Percentiles rank a stretch among this genome's conserved stretches.
phyloP scores from a whole-genome alignment of 805 yeast genomes.

The Ogataea nakhonphanomensis region DNA sequence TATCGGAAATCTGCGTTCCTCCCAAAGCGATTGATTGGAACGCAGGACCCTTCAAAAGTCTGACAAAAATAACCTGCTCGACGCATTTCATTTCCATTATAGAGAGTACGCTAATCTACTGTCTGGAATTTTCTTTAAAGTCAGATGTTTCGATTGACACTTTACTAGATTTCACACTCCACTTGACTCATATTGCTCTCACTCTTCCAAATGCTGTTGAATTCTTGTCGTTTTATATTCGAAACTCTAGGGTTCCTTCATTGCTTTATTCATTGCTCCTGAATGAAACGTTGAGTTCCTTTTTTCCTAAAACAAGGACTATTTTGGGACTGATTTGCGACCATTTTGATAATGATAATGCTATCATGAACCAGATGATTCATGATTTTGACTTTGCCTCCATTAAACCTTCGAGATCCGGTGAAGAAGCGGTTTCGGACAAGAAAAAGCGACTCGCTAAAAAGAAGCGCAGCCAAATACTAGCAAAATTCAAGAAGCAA shows the following conservation, averaged over 20 bases:
- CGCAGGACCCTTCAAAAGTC: slow-evolving; percentile 38
- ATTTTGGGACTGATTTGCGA: slow-evolving; percentile 37
- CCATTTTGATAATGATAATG: slow-evolving; percentile 19
- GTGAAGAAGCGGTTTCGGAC: slow-evolving; percentile 41
- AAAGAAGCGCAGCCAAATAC: slow-evolving; percentile 61
- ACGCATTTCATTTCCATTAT: slow-evolving; percentile 52
- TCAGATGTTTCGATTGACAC: slow-evolving; percentile 43
- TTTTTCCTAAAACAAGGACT: slow-evolving; percentile 55
- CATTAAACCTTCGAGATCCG: slow-evolving; percentile 9
- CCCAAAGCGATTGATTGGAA: slow-evolving; percentile 46
- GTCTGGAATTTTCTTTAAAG: slow-evolving; percentile 13
- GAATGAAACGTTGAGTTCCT: slow-evolving; percentile 38
- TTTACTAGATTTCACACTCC: slow-evolving; percentile 55
- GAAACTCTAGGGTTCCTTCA: slow-evolving; percentile 19
- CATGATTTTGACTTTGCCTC: slow-evolving; percentile 30
- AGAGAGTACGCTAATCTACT: slow-evolving; percentile 44
- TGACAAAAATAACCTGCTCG: slow-evolving; percentile 53
- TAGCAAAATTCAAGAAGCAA: slow-evolving; percentile 77
- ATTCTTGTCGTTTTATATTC: slow-evolving; percentile 15
- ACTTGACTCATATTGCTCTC: slow-evolving; percentile 63
- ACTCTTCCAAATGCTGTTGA: slow-evolving; percentile 35
- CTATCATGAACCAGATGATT: slow-evolving; percentile 35
- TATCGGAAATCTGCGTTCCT: slow-evolving; percentile 50
- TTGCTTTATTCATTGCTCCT: slow-evolving; percentile 40
- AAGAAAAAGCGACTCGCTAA: slow-evolving; percentile 67